These are phyloP conservation scores for Hydrangea macrophylla DNA, from an alignment of 148 eudicot species.

Conservation along the genomic window DNA sequence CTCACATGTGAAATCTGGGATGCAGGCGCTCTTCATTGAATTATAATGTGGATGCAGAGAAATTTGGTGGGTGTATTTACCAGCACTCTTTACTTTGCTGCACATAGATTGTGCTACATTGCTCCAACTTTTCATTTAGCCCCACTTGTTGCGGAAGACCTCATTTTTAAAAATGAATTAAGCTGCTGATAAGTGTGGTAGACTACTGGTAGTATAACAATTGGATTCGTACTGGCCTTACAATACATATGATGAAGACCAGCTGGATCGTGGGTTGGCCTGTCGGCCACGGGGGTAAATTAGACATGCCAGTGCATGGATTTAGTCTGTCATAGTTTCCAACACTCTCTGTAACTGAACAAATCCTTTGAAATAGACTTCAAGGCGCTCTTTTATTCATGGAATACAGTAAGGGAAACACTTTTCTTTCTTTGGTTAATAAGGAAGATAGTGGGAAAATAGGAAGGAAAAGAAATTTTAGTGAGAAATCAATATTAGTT, in stretches of 20 bases:
- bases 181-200: background rate
- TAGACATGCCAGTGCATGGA: background rate
- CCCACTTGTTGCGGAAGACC: background rate
- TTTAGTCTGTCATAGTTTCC: background rate
- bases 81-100: background rate
- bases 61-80: background rate
- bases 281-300: background rate
- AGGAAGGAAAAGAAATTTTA: too few relatives aligned
- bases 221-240: background rate
- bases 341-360: background rate
- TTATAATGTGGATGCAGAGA: background rate
- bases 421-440: too few relatives aligned
- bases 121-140: background rate
- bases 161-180: background rate
- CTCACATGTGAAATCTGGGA: background rate
- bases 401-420: too few relatives aligned
- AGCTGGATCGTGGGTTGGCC: background rate
- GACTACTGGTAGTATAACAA: background rate
- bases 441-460: too few relatives aligned
- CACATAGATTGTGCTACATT: background rate
- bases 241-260: background rate
- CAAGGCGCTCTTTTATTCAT: too few relatives aligned
- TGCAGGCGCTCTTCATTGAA: background rate
- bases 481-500: too few relatives aligned
- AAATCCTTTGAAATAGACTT: conserved; percentile 4